Evolutionary conservation across 495 filamentous ascomycete genomes (phyloP), one percentile per base, ranked within the genome.

Genomic region (Aspergillus avenaceus): DNA sequence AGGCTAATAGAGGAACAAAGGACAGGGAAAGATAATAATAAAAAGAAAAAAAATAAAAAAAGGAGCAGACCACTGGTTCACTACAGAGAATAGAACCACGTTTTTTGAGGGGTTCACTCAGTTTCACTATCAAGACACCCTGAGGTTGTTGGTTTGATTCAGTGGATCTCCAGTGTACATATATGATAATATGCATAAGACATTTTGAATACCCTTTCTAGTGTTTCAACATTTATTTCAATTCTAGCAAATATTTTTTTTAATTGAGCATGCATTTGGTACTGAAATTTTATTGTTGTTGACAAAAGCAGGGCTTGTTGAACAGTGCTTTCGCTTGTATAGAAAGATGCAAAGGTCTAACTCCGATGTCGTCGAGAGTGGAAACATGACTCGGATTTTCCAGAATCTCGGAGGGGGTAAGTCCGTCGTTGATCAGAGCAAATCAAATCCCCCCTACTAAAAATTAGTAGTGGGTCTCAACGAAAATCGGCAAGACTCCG

Each of bases 21-120:
- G 14, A 31, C 8, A 4, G 13, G 19, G 42, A 8, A 24, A n/a
- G 7, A 14, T 21, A 43, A 27, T 26, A 16, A 43, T 26, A 27
- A 27, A 13, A 43, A 43, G 14, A 27, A 28, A 27, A 8, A 42
- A 42, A 43, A 24, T 14, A 26, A 21, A 23, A 25, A 44, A 23
- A 24, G 36, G 38, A 19, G 13, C 26, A 40, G 8, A 25, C 23
- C 11, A 28, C 19, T 42, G 23, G 47, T 36, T 5, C 26, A 28
- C 49, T 45, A 31, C 49, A 52, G 45, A 32, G 49, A 41, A 45
- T 52, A 42, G 23, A 29, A 29, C 49, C 49, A 52, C 49, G 49
- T 52, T 51, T 43, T n/a, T 51, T 50, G 48, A 50, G 41, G 38
- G 49, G 29, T 32, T 45, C 42, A 27, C 42, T 22, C 8, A 25